phyloP scores from a whole-genome alignment of 768 basidiomycete genomes.

The Russula foetens region DNA sequence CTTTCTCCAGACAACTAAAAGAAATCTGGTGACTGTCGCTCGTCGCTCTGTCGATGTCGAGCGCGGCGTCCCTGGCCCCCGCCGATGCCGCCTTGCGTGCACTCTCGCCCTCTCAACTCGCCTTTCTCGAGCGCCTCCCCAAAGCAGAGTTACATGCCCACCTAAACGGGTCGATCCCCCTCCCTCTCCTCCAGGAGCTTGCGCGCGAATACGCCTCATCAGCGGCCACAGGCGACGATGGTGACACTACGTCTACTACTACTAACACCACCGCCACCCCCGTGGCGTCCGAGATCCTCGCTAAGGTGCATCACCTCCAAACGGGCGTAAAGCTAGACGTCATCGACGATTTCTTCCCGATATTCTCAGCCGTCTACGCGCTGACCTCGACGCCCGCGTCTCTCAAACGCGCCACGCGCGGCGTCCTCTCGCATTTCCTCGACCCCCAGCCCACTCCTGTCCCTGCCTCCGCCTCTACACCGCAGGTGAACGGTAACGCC shows the following conservation, averaged over 20 bases:
- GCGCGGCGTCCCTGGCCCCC: background rate
- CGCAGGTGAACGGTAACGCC: too few species aligned
- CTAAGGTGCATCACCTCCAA: slow-evolving; percentile 36
- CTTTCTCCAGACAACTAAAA: too few species aligned
- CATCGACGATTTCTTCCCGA: slow-evolving; percentile 62
- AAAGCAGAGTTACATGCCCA: slow-evolving; percentile 87
- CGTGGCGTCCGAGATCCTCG: slow-evolving; percentile 26
- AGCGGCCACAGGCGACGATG: background rate
- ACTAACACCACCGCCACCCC: background rate
- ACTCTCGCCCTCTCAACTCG: slow-evolving; percentile 41
- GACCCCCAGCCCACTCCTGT: slow-evolving; percentile 30
- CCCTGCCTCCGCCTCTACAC: background rate
- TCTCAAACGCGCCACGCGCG: slow-evolving; percentile 47
- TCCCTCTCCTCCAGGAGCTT: slow-evolving; percentile 52
- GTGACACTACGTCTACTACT: too few species aligned
- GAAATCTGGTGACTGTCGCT: too few species aligned
- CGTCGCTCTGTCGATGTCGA: background rate
- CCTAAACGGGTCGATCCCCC: slow-evolving; percentile 77
- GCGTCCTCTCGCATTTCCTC: slow-evolving; percentile 62
- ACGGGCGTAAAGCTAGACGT: slow-evolving; percentile 38
- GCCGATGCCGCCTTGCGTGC: slow-evolving; percentile 46
- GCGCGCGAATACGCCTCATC: slow-evolving; percentile 34
- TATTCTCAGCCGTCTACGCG: slow-evolving; percentile 76
- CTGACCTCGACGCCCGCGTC: slow-evolving; percentile 55
- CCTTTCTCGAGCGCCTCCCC: slow-evolving; percentile 55